Percentiles rank a stretch among this genome's conserved stretches.
These are phyloP conservation scores for Cryptosporidium tyzzeri DNA, from an alignment of 169 alveolate species.

Conservation along the genomic window DNA sequence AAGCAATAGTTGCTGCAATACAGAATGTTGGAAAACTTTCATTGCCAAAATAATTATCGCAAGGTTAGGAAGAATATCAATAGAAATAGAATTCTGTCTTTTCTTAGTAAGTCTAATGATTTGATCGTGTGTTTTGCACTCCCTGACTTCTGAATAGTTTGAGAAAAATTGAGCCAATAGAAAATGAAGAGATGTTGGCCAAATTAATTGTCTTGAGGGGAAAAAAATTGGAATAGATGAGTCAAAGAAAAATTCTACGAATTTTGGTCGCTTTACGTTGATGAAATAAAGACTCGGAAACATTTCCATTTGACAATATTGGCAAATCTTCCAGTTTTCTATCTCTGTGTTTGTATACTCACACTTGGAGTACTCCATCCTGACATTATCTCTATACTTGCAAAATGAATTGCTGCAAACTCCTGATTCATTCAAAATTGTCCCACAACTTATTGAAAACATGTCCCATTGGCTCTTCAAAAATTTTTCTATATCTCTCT, in stretches of 20 bases:
- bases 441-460: constrained; percentile 8
- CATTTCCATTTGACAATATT: constrained; percentile 55
- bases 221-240: constrained; percentile 40
- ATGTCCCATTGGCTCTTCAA: not conserved
- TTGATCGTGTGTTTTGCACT: constrained; percentile 37
- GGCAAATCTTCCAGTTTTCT: constrained; percentile 62
- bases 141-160: constrained; percentile 1
- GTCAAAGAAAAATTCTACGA: constrained; percentile 52
- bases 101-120: constrained; percentile 10
- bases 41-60: constrained; percentile 14
- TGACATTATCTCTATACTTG: not conserved
- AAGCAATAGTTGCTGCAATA: constrained; percentile 14
- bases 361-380: constrained; percentile 20
- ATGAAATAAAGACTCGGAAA: constrained; percentile 40
- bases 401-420: constrained; percentile 35
- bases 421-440: constrained; percentile 24
- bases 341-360: constrained; percentile 42
- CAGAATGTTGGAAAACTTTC: constrained; percentile 60
- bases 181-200: constrained; percentile 71
- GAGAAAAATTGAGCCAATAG: constrained; percentile 45
- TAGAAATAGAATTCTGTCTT: not conserved
- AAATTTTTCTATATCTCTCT: not conserved
- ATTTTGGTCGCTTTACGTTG: constrained; percentile 15
- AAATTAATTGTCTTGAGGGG: constrained; percentile 58
- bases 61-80: constrained; percentile 26